Base-by-base conservation (phyloP, 1,139 yeast genomes). In the Magnusiomyces magnusii region DNA sequence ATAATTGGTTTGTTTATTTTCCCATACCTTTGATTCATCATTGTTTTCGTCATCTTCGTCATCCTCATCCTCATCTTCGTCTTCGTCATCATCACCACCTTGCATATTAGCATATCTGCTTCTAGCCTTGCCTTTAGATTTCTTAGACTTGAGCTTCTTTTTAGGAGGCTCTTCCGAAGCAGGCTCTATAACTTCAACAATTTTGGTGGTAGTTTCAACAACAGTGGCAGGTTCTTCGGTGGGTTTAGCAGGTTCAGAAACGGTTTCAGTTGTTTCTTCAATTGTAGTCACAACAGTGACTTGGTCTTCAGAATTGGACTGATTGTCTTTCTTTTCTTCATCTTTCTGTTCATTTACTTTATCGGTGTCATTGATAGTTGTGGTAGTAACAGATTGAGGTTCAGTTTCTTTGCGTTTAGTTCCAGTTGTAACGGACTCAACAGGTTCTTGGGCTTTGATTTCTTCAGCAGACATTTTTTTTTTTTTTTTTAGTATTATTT, bases 11-110 rank as follows among this genome's bases (percentile, higher is more conserved):
- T n/a, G n/a, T n/a, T n/a, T n/a, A n/a, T n/a, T n/a, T n/a, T n/a
- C n/a, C n/a, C 66, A 69, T 15, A 66, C 71, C 25, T 65, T 69
- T 42, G 64, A 67, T 19, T 64, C 68, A 2, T 66, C 71, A 19
- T 66, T 70, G 10, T 66, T 71, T 23, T 64, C 66, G n/a, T 65
- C 68, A 41, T 62, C 69, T 5, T 68, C 73, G 19, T 68, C 72
- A 28, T 65, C 69, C n/a, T 68, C 70, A 17, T 39, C 44, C 3
- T 39, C 44, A 23, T 64, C 68, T 21, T 66, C 79, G 53, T 73
- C 76, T 60, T 75, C 74, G 62, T 74, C 75, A 62, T 76, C 73
- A 59, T 65, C 71, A n/a, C 63, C 59, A 27, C 64, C 72, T 61
- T 69, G 71, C 57, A 67, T 63, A 64, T 67, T 62, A 58, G 68